Evolutionary conservation across 1,284 basidiomycete species (phyloP), one percentile per base, ranked within the genome.

Genomic region (Polyporus tsugae): DNA sequence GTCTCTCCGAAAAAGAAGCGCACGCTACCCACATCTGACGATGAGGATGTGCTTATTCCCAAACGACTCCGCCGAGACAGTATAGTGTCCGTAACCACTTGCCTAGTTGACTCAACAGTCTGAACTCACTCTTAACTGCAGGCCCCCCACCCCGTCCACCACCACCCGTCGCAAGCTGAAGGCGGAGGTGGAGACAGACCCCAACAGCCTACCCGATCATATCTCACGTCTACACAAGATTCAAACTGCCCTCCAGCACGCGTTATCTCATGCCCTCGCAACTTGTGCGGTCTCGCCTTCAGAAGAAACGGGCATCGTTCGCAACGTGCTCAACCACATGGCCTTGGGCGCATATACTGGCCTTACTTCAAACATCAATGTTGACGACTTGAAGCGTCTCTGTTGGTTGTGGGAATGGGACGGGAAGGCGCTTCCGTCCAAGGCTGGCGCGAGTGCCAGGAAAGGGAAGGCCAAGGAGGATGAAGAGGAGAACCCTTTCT

Each of bases 381-480:
- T 88, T 29, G 86, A 90, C 63, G 93, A 93, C 75, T 82, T 95
- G 55, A 86, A 83, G 70, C 85, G 91, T 67, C 83, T 95, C 15
- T 94, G 93, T 78, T 95, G 93, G 93, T 70, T 95, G n/a, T 94
- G 93, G 92, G 93, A 95, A 76, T 95, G 93, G 93, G 88, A 93
- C 74, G 85, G 86, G 10, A 81, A 85, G 63, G 67, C 80, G 1
- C 70, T 85, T 5, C 80, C 82, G 22, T 35, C 67, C 25, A 46
- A 61, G 53, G 62, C 67, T 22, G 68, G 73, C 10, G 55, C 52
- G 15, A 36, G 66, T 6, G 71, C 69, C 52, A 61, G 63, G 13
- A 65, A 63, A 42, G 63, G 73, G 75, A 79, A 6, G 58, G 57
- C 61, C 10, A 53, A 72, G 80, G 46, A 74, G 17, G 87, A 87